Percentiles rank a stretch among this genome's conserved stretches.
Conservation (phyloP, 805 yeast genomes). For the Wickerhamiella galacta region DNA sequence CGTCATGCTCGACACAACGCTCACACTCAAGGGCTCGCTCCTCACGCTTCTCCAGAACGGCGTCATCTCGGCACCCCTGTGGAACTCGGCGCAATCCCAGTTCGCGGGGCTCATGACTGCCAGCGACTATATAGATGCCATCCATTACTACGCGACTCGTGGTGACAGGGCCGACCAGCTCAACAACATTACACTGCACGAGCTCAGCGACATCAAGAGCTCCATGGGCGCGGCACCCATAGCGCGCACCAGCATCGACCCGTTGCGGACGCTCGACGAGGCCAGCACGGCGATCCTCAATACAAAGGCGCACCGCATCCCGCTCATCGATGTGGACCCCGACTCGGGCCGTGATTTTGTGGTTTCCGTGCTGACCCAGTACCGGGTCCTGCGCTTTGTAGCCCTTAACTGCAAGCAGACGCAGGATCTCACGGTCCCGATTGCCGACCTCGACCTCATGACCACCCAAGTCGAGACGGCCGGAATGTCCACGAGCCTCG, state of each 20-base stretch:
- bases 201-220: conserved; percentile 69
- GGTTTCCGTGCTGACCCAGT: conserved; percentile 88
- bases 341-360: conserved; percentile 86
- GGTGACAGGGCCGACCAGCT: conserved; percentile 67
- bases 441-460: conserved; percentile 50
- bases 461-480: conserved; percentile 49
- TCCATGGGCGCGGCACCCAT: conserved; percentile 75
- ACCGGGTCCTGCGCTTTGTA: conserved; percentile 86
- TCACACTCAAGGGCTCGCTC: conserved; percentile 76
- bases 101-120: conserved; percentile 92
- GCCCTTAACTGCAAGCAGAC: conserved; percentile 94
- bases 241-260: conserved; percentile 79
- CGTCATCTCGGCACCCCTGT: conserved; percentile 89
- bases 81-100: conserved; percentile 79
- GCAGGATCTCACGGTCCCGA: conserved; percentile 58
- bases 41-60: conserved; percentile 82
- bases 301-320: conserved; percentile 81
- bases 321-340: conserved; percentile 86
- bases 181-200: conserved; percentile 70
- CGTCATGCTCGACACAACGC: conserved; percentile 82
- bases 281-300: conserved; percentile 87
- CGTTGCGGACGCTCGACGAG: conserved; percentile 73
- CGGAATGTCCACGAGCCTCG: conserved; percentile 79
- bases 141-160: conserved; percentile 74
- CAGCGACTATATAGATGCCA: conserved; percentile 84